These are phyloP conservation scores for Botrytis hyacinthi DNA, from an alignment of 2,329 filamentous ascomycete genomes.

Conservation along the genomic window DNA sequence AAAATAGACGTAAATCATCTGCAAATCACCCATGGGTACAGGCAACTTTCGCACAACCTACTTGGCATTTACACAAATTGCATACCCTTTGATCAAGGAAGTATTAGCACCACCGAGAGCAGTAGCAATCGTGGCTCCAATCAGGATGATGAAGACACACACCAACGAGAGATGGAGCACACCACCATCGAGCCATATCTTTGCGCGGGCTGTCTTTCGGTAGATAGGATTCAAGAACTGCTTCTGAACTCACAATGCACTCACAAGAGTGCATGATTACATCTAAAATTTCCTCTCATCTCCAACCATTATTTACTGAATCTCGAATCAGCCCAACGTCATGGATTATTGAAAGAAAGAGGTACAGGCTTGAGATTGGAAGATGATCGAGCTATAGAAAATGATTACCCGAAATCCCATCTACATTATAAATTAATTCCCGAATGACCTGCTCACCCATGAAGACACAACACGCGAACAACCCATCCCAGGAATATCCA, in stretches of 20 bases:
- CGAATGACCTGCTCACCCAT: accelerated
- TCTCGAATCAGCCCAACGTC: neutral
- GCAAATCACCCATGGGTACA: neutral
- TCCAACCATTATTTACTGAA: neutral
- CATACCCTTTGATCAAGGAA: neutral
- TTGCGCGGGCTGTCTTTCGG: neutral
- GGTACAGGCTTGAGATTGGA: neutral
- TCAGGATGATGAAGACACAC: neutral
- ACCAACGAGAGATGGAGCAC: neutral
- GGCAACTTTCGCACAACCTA: neutral
- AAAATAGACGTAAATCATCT: neutral
- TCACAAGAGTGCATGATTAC: neutral
- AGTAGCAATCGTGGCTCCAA: neutral
- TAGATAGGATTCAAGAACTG: neutral
- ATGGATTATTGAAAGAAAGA: neutral
- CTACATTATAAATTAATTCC: neutral
- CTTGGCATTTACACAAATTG: too few relatives aligned
- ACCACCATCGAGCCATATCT: neutral
- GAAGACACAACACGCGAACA: neutral
- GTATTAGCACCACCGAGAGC: neutral
- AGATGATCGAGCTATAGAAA: neutral
- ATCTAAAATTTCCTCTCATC: neutral
- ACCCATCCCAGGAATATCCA: neutral
- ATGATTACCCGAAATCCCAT: neutral
- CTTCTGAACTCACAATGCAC: neutral